Conservation (phyloP, 805 yeast genomes). For the Wickerhamomyces tratensis region DNA sequence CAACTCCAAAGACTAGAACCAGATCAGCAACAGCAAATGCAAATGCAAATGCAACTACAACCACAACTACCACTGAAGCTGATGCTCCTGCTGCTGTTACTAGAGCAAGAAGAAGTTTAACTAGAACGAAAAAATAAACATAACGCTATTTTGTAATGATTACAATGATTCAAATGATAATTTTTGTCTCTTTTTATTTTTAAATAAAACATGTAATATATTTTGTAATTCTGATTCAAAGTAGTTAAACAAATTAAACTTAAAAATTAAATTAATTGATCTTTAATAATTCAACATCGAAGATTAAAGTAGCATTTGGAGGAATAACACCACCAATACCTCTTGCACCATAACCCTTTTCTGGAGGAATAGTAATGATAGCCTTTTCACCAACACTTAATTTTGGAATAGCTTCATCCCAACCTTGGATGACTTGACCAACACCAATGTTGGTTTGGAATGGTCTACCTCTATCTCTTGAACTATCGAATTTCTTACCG, state of each 20-base stretch:
- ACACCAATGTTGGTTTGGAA: conserved; percentile 92
- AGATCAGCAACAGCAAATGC: neutral
- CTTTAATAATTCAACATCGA: conserved; percentile 65
- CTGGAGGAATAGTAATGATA: conserved; percentile 83
- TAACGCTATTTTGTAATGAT: too few relatives aligned
- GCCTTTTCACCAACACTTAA: conserved; percentile 92
- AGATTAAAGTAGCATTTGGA: conserved; percentile 87
- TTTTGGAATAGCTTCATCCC: conserved; percentile 94
- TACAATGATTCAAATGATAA: too few relatives aligned
- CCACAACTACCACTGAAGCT: too few relatives aligned
- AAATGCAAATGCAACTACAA: too few relatives aligned
- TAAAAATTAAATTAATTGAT: conserved; percentile 22
- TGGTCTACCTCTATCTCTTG: conserved; percentile 91
- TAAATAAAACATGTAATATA: too few relatives aligned
- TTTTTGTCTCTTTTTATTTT: too few relatives aligned
- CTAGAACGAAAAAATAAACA: too few relatives aligned
- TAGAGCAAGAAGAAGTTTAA: too few relatives aligned
- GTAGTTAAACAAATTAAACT: neutral
- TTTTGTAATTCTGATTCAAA: too few relatives aligned
- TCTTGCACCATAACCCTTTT: conserved; percentile 86
- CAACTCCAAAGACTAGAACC: neutral
- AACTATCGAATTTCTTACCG: conserved; percentile 88
- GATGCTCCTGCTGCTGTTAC: too few relatives aligned
- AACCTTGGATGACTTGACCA: conserved; percentile 93
- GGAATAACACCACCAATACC: conserved; percentile 97